Evolutionary conservation across 148 eudicot genomes (phyloP).

Genomic region (Heliosperma pusillum): DNA sequence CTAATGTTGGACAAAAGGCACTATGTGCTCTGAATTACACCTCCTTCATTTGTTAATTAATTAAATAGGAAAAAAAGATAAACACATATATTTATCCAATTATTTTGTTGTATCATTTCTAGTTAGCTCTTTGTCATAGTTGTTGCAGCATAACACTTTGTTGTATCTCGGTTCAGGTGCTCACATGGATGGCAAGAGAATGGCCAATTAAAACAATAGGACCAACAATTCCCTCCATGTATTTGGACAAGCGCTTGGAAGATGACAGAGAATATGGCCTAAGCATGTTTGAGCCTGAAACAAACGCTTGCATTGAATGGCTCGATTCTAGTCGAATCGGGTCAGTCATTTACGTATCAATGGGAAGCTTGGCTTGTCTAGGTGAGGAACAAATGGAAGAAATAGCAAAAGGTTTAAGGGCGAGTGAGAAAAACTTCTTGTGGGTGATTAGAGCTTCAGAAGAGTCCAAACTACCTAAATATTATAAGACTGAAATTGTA

Average conservation of each 20-base stretch:
- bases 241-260: constrained; percentile 39
- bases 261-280: constrained; percentile 50
- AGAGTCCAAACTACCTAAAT: constrained; percentile 31
- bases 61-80: too few relatives aligned
- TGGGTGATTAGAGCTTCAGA: constrained; percentile 58
- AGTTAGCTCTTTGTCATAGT: too few relatives aligned
- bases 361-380: constrained; percentile 52
- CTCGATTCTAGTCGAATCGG: constrained; percentile 29
- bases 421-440: constrained; percentile 33
- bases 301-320: constrained; percentile 39
- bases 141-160: not conserved
- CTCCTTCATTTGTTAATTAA: too few relatives aligned
- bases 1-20: too few relatives aligned
- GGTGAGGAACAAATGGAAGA: constrained; percentile 41
- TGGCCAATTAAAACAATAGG: constrained; percentile 49
- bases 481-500: constrained; percentile 24
- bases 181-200: constrained; percentile 36
- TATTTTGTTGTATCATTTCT: too few relatives aligned
- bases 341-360: constrained; percentile 54
- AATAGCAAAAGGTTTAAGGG: constrained; percentile 37
- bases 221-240: constrained; percentile 50
- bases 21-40: too few relatives aligned
- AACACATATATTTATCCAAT: too few relatives aligned
- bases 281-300: constrained; percentile 33
- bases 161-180: constrained; percentile 28